Evolutionary conservation across 2,329 filamentous ascomycete species (phyloP).

Genomic region (Fusarium virguliforme): DNA sequence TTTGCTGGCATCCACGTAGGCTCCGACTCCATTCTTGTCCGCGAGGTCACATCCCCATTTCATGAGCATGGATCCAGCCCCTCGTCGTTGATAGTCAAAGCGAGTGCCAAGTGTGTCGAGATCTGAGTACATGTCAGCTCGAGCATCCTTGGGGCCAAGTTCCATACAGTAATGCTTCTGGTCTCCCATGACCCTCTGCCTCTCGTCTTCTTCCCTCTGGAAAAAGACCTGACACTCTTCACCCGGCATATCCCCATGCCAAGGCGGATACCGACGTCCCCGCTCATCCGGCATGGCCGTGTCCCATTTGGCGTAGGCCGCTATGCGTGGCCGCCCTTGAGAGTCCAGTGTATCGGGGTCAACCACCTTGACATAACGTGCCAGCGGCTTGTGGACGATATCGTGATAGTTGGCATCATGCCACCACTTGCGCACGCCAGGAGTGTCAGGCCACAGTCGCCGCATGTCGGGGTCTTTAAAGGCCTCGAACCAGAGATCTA

Average conservation of each 20-base stretch:
- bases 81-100: conserved; percentile 49
- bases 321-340: conserved; percentile 31
- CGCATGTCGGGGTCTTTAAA: conserved; percentile 35
- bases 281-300: conserved; percentile 26
- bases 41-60: conserved; percentile 48
- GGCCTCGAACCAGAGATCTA: conserved; percentile 39
- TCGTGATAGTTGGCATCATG: conserved; percentile 36
- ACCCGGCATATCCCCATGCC: conserved; percentile 35
- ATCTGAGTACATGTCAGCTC: conserved; percentile 28
- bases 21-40: conserved; percentile 38
- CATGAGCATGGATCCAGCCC: conserved; percentile 47
- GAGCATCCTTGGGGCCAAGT: not conserved
- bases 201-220: conserved; percentile 30
- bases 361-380: conserved; percentile 42
- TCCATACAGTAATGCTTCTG: conserved; percentile 39
- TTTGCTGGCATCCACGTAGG: conserved; percentile 49
- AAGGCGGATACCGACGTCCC: conserved; percentile 40
- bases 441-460: conserved; percentile 41
- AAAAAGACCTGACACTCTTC: conserved; percentile 38
- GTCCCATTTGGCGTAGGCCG: conserved; percentile 44
- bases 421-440: conserved; percentile 41
- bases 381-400: conserved; percentile 36
- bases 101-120: conserved; percentile 50
- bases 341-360: conserved; percentile 28
- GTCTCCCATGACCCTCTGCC: conserved; percentile 38